Evolutionary conservation across 371 early-diverging fungal genomes (phyloP), one percentile per base, ranked within the genome.

Genomic region (Amoeboaphelidium protococcarum): DNA sequence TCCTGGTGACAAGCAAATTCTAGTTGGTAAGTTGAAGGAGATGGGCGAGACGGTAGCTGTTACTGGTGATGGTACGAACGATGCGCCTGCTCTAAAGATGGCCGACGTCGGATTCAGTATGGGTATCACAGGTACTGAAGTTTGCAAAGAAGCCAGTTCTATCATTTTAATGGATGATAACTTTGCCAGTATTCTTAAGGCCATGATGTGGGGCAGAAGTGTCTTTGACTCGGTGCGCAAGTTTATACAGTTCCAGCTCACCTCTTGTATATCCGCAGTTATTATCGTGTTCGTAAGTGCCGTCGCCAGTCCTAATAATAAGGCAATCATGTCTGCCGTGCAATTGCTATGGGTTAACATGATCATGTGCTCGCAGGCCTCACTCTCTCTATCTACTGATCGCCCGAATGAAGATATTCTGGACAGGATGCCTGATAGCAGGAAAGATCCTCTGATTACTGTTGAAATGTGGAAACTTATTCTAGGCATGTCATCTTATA

Each of bases 51-150:
- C 89, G 19, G 92, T 92, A 20, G 91, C 82, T 22, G 86, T 91
- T 60, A 92, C 91, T 2, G 91, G 92, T 46, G 94, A 92, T 63
- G 96, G 92, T 42, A 86, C 94, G 44, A 96, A 92, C 66, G 96
- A 96, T 61, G 89, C 81, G 1, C 92, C 91, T 23, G 88, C 92
- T 2, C 72, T 95, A 41, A 86, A 86, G 61, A 61, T 75, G 57
- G 94, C 94, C 24, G 88, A 96, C 62, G 85, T 96, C 47, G 97
- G 95, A 13, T 92, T 92, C 62, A 71, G 77, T 50, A 91, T 94
- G 97, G 95, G 97, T 46, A 82, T 91, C 54, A 66, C 82, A 37
- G 95, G 97, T 44, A 91, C 95, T 2, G 91, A 91, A 59, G 85
- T 92, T 1, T 89, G 92, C 42, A 86, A 88, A 60, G 86, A 88